phyloP scores from a whole-genome alignment of 106 monocot genomes.

The Phalaenopsis equestris region DNA sequence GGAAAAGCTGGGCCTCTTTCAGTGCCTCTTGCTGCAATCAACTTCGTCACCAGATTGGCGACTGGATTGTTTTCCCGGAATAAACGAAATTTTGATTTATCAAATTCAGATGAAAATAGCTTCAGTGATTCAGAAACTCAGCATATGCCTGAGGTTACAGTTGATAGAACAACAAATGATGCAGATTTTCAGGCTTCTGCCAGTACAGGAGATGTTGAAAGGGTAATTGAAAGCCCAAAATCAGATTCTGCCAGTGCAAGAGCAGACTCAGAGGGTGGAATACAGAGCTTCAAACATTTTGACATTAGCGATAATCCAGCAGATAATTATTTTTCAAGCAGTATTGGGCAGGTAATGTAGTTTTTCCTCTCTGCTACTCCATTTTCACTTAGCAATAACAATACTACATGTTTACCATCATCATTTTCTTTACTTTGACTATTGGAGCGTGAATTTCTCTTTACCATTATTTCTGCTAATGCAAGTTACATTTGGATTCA shows the following conservation, averaged over 20 bases:
- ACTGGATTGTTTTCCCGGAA: constrained; percentile 54
- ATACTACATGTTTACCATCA: neutral
- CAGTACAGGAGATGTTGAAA: constrained; percentile 8
- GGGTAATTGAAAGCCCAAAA: constrained; percentile 7
- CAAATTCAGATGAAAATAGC: constrained; percentile 7
- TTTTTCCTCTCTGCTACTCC: neutral
- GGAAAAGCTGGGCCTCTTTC: constrained; percentile 38
- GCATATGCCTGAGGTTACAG: constrained; percentile 14
- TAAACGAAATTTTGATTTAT: constrained; percentile 23
- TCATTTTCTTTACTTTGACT: neutral
- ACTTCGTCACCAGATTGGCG: constrained; percentile 54
- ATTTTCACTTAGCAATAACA: neutral
- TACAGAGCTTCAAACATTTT: constrained; percentile 68
- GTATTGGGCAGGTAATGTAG: constrained; percentile 44
- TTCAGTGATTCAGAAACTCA: constrained; percentile 14
- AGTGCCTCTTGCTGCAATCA: constrained; percentile 46
- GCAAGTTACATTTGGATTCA: neutral
- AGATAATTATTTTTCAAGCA: constrained; percentile 66
- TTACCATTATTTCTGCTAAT: neutral
- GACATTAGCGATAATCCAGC: constrained; percentile 54
- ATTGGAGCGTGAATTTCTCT: neutral
- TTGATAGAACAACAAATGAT: constrained; percentile 7
- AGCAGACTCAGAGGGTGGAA: constrained; percentile 10
- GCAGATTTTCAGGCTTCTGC: constrained; percentile 12
- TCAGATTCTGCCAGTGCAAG: constrained; percentile 18